Base-by-base conservation (phyloP, 345 rosid species). In the Melastoma malabathricum region DNA sequence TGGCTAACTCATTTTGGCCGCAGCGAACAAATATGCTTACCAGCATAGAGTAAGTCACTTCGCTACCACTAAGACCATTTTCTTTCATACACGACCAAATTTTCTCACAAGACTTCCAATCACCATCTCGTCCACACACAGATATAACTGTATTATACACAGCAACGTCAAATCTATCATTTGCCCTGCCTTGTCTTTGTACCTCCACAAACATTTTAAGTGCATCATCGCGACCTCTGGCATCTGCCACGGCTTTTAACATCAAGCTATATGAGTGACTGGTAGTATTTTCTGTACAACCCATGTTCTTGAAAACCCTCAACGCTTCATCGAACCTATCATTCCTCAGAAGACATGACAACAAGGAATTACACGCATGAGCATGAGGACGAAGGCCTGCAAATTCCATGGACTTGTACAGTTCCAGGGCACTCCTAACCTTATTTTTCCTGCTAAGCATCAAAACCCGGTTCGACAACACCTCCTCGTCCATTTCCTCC, bases 91-190 rank as follows among this genome's bases (percentile, higher is more conserved):
- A 67, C 63, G 60, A 67, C 95, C 94, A 86, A 38, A 83, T 39
- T 53, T 76, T 81, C 74, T 79, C 68, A 4, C 84, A 52, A 61
- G 74, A 75, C 48, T 50, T 18, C 83, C 82, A 76, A 15, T 83
- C 65, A 22, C 74, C 64, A 19, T 55, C 56, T 70, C 69, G 69
- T 7, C 83, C 88, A 72, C 87, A 79, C 15, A 86, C 56, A 10
- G 94, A 79, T 59, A 89, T 68, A 55, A 69, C 66, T 0, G 97
- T 89, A 63, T 89, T 89, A 48, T 83, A 89, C 18, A 86, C 75
- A 73, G 81, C 34, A 13, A 70, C 72, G 64, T 89, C 90, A 50
- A 83, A 79, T 48, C 18, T 49, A 49, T 59, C 61, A 52, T 18
- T 62, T 52, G 54, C 69, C 15, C 50, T 64, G 0, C 70, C 64